Evolutionary conservation across 129 eudicot species (phyloP).

Genomic region (Escallonia rubra): DNA sequence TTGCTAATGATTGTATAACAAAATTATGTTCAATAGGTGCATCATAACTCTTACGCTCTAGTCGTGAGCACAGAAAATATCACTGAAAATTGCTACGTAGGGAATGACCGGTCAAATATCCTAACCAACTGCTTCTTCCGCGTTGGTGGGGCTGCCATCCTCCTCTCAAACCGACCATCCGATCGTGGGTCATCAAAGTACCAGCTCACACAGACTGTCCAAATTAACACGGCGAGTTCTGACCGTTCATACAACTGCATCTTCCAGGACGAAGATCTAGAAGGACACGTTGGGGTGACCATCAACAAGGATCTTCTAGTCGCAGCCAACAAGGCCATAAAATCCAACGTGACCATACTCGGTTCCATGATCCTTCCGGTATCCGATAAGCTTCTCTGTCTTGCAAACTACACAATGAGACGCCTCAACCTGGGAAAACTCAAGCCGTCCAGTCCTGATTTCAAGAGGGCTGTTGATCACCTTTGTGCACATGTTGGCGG

Average conservation of each 20-base stretch:
- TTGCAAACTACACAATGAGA: slow-evolving; percentile 4
- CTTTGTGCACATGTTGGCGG: slow-evolving; percentile 57
- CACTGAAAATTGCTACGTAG: slow-evolving; percentile 26
- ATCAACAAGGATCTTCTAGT: slow-evolving; percentile 44
- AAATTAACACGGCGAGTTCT: slow-evolving; percentile 34
- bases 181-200: slow-evolving; percentile 36
- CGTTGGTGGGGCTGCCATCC: slow-evolving; percentile 51
- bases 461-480: slow-evolving; percentile 32
- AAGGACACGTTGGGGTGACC: slow-evolving; percentile 24
- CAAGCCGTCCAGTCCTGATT: slow-evolving; percentile 35
- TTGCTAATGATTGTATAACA: background rate
- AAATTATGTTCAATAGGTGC: slow-evolving; percentile 34
- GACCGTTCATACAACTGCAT: slow-evolving; percentile 44
- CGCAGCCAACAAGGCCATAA: slow-evolving; percentile 32
- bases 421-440: slow-evolving; percentile 1
- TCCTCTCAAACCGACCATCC: slow-evolving; percentile 38
- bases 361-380: slow-evolving; percentile 43
- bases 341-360: slow-evolving; percentile 23
- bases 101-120: slow-evolving; percentile 38
- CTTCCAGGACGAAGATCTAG: slow-evolving; percentile 37
- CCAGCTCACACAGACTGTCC: slow-evolving; percentile 41
- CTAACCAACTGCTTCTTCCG: slow-evolving; percentile 38
- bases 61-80: slow-evolving; percentile 44
- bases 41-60: slow-evolving; percentile 35
- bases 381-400: slow-evolving; percentile 28